Evolutionary conservation across 202 grass and related monocot genomes (phyloP), one percentile per base, ranked within the genome.

Genomic region (Zoysia matrella): DNA sequence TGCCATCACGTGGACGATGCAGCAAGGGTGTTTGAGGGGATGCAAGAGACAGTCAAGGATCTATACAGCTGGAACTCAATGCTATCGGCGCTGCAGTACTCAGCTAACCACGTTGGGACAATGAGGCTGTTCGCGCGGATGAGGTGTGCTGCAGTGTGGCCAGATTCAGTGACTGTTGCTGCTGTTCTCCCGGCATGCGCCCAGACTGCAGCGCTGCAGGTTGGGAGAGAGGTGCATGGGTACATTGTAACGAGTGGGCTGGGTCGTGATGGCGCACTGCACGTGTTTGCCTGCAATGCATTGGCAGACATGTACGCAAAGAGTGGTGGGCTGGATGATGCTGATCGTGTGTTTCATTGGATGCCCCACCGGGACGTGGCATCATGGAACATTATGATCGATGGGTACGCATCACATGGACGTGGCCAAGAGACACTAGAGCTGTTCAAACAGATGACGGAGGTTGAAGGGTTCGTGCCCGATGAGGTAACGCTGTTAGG

Each of bases 351-450:
- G 47, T 98, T 98, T 84, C 70, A 86, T 54, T 54, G 79, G 60
- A 98, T 82, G 77, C 36, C 52, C 14, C 84, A 62, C 46, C 74
- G 47, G 4, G 92, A 98, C 49, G 75, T 91, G 39, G 85, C 91
- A 49, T 93, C 90, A 13, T 98, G 92, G 95, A 95, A 98, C 65
- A 89, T 92, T 73, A 91, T 95, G 88, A 94, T 98, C 12, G 80
- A 92, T 73, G 95, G 86, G 16, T 93, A 93, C 83, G 90, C 92
- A 36, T 79, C 87, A 46, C 93, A 95, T 65, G 92, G 92, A 58
- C 76, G 43, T 85, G 92, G 90, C 2, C 67, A 49, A 45, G 90
- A 95, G 65, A 89, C 90, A 67, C 62, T 95, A 46, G 15, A 83
- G 47, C 50, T 95, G 55, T 95, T 93, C 78, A 50, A 41, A 36